Evolutionary conservation across 2,329 filamentous ascomycete species (phyloP).

Genomic region (Lachnellula occidentalis): DNA sequence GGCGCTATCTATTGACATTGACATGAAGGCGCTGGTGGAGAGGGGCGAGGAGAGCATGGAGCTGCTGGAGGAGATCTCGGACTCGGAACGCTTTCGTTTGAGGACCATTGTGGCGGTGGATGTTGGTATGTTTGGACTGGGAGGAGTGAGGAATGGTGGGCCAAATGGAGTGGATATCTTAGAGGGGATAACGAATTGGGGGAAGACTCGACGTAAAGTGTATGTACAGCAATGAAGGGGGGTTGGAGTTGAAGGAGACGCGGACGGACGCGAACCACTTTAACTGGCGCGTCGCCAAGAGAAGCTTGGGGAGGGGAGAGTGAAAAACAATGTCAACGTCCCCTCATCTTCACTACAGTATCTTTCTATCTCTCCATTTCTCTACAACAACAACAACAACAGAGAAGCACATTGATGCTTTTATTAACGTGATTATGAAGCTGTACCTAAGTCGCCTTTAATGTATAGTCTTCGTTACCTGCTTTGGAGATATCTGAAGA

Average conservation of each 20-base stretch:
- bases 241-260: background rate
- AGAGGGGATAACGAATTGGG: background rate
- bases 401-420: no score
- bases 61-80: constrained; percentile 47
- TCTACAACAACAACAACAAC: no score
- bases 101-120: constrained; percentile 39
- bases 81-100: constrained; percentile 60
- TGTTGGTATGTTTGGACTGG: background rate
- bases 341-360: background rate
- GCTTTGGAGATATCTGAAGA: no score
- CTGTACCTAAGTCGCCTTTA: no score
- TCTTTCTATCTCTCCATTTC: no score
- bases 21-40: constrained; percentile 32
- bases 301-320: background rate
- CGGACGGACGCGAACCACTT: background rate
- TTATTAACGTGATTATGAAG: no score
- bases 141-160: background rate
- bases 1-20: constrained; percentile 31
- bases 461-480: no score
- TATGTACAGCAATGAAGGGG: background rate
- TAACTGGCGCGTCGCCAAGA: background rate
- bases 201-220: background rate
- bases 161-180: background rate
- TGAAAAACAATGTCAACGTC: background rate
- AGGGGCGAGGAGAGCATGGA: constrained; percentile 36